These are phyloP conservation scores for Heritiera fomes DNA, from an alignment of 345 rosid genomes.

Conservation along the genomic window DNA sequence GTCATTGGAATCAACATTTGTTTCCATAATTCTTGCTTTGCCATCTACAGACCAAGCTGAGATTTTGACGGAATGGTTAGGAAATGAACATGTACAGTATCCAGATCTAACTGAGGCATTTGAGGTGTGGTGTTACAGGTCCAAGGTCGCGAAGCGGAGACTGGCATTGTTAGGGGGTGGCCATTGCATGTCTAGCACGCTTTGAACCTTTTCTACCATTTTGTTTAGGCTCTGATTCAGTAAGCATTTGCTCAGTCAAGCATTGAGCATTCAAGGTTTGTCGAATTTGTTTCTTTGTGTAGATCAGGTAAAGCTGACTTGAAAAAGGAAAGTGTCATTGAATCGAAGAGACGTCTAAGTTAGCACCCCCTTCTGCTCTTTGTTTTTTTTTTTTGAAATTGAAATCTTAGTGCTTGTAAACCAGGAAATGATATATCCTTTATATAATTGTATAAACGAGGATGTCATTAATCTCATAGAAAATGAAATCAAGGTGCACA, in stretches of 20 bases:
- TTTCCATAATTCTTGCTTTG: constrained; percentile 61
- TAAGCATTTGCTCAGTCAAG: constrained; percentile 14
- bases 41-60: constrained; percentile 78
- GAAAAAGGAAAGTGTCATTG: neutral
- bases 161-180: constrained; percentile 38
- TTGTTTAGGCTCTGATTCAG: constrained; percentile 14
- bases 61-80: constrained; percentile 78
- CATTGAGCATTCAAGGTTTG: neutral
- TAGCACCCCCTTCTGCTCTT: constrained; percentile 7
- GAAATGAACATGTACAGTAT: constrained; percentile 48
- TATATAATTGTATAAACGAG: constrained; percentile 29
- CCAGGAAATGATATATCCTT: constrained; percentile 17
- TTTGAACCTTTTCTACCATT: neutral
- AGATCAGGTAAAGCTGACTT: neutral
- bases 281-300: neutral
- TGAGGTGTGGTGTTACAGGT: constrained; percentile 83
- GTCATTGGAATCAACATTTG: constrained; percentile 69
- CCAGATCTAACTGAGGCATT: constrained; percentile 88
- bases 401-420: constrained; percentile 1
- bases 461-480: constrained; percentile 12
- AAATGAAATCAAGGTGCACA: neutral
- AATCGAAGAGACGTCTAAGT: neutral
- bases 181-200: constrained; percentile 21
- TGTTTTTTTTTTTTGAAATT: neutral
- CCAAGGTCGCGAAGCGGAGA: constrained; percentile 74